Base-by-base conservation (phyloP, 1,284 basidiomycete species). In the Hypsizygus ulmarius region DNA sequence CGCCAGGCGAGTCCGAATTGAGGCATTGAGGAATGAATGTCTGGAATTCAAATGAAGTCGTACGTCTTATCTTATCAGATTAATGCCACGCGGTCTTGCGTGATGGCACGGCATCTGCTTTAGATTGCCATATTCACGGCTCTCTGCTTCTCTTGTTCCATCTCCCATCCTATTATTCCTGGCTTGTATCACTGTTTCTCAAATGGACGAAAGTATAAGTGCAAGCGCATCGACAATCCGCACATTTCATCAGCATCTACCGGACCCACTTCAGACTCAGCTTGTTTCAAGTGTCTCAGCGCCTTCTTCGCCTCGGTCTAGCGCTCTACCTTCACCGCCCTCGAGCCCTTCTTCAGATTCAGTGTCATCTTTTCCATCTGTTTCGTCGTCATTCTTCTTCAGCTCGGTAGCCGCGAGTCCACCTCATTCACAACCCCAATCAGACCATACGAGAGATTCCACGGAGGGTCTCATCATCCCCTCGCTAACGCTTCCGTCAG, bases 341-440 rank as follows among this genome's bases (percentile, higher is more conserved):
- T 72, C 76, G 60, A 84, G 82, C 52, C 81, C 68, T 18, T 62
- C 56, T 39, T 62, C 64, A 11, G 62, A 63, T 47, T 86, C 83
- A 2, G 69, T 83, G 38, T 86, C 84, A 1, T 87, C 84, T 5
- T 69, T 86, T 10, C 84, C 84, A 0, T 87, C 84, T 1, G 78
- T 85, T 7, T 77, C 79, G n/a, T 87, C 84, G 1, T 84, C 82
- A 0, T 85, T 84, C 70, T 84, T 87, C 68, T 86, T 86, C 69
- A 85, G 82, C 39, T 85, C 83, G 7, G 80, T 75, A 0, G 78
- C 83, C 7, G 78, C 77, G 1, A 81, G 79, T 52, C 83, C 84
- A 15, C 61, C 61, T 2, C 58, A 63, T 27, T 66, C 68, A 0
- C 71, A 72, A 37, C 61, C 66, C 25, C 73, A 72, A 4, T 64